These are phyloP conservation scores for Scedosporium aurantiacum DNA, from an alignment of 2,329 filamentous ascomycete species.

Conservation along the genomic window DNA sequence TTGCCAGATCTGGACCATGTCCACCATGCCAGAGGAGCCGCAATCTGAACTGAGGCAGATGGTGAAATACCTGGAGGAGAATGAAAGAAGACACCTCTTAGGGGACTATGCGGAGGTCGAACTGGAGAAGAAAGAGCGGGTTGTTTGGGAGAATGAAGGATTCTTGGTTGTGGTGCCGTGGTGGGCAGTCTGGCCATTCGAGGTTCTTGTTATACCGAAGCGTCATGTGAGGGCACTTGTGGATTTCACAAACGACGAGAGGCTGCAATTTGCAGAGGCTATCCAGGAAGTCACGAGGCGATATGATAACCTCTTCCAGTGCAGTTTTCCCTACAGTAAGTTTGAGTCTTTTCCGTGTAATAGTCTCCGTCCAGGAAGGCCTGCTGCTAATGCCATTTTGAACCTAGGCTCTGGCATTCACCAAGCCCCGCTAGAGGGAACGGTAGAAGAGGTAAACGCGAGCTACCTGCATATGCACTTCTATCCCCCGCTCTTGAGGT, in stretches of 20 bases:
- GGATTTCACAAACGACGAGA: slow-evolving; percentile 65
- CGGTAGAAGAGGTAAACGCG: slow-evolving; percentile 70
- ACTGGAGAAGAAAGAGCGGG: slow-evolving; percentile 66
- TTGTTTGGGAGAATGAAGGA: slow-evolving; percentile 75
- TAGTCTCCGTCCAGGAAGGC: background rate
- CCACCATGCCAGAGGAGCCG: slow-evolving; percentile 80
- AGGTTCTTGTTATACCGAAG: slow-evolving; percentile 81
- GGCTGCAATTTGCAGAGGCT: slow-evolving; percentile 64
- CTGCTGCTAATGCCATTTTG: slow-evolving; percentile 13
- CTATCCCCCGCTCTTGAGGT: slow-evolving; percentile 85
- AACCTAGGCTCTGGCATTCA: slow-evolving; percentile 74
- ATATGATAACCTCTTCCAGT: slow-evolving; percentile 97
- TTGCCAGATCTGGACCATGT: slow-evolving; percentile 93
- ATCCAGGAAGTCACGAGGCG: slow-evolving; percentile 80
- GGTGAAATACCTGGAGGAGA: slow-evolving; percentile 62
- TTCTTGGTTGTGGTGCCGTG: slow-evolving; percentile 90
- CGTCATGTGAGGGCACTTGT: slow-evolving; percentile 74
- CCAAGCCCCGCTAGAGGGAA: slow-evolving; percentile 79
- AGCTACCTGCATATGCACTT: slow-evolving; percentile 97
- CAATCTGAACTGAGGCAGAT: slow-evolving; percentile 68
- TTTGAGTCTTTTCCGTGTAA: slow-evolving; percentile 8
- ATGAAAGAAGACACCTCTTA: slow-evolving; percentile 65
- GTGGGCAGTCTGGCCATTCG: slow-evolving; percentile 98
- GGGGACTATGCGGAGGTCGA: slow-evolving; percentile 82
- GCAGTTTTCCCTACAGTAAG: slow-evolving; percentile 86